A percentile compares a stretch with the other conserved stretches of the same genome.
Evolutionary conservation across 2,329 filamentous ascomycete genomes (phyloP).

Genomic region (Fusarium heterosporum): DNA sequence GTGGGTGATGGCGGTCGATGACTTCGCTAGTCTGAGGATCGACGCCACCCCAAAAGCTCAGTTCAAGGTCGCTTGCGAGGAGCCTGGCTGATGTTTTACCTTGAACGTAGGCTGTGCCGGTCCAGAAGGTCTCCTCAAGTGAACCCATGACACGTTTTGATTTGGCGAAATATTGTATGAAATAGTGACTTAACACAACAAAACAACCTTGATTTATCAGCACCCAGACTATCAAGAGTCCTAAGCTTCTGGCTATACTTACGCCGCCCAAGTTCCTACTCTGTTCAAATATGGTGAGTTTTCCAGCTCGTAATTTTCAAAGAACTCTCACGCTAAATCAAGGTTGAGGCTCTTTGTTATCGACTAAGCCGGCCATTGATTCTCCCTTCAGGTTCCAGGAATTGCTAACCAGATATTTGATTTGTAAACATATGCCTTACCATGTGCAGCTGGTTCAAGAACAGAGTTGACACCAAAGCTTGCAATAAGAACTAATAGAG

Average conservation of each 20-base stretch:
- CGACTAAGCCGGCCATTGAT: too few relatives aligned
- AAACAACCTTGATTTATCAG: background rate
- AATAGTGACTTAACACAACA: background rate
- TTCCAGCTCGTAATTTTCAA: background rate
- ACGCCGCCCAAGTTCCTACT: background rate
- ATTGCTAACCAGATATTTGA: background rate
- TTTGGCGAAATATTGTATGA: background rate
- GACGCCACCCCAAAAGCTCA: conserved; percentile 62
- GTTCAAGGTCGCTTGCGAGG: conserved; percentile 42
- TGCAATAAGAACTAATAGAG: background rate
- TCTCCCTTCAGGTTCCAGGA: background rate
- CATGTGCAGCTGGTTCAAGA: background rate
- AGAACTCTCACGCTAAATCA: background rate
- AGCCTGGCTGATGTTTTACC: conserved; percentile 47
- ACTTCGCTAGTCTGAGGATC: conserved; percentile 55
- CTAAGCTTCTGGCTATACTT: background rate
- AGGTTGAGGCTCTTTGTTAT: background rate
- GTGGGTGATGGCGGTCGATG: conserved; percentile 58
- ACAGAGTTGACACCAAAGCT: background rate
- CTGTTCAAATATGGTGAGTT: background rate
- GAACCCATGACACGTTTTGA: conserved; percentile 16
- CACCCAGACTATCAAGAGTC: background rate
- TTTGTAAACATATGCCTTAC: background rate
- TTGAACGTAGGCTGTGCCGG: conserved; percentile 40
- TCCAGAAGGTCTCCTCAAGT: conserved; percentile 2